Conservation (phyloP, 2,329 filamentous ascomycete genomes). For the Colletotrichum echinochloae region DNA sequence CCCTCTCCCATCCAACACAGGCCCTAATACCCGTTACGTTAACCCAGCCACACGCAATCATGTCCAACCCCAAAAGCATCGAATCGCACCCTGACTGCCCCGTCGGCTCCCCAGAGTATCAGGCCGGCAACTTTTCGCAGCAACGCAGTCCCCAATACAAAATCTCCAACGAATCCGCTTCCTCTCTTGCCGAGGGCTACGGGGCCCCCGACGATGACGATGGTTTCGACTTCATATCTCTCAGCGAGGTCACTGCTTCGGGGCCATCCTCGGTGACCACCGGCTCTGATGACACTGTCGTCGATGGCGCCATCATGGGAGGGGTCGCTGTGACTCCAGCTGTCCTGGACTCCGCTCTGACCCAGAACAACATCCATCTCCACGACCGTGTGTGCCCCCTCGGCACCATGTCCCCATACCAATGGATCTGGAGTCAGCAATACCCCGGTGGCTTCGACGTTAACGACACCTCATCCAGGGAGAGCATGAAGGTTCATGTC, state of each 20-base stretch:
- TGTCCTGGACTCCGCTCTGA: constrained; percentile 9
- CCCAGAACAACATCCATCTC: constrained; percentile 24
- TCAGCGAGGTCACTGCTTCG: not conserved
- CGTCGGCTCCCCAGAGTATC: not conserved
- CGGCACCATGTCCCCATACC: constrained; percentile 15
- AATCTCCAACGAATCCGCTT: constrained; percentile 22
- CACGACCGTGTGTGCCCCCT: constrained; percentile 18
- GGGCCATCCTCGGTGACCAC: constrained; percentile 12
- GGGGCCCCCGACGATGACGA: constrained; percentile 11
- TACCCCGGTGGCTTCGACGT: constrained; percentile 28
- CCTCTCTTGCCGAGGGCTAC: constrained; percentile 16
- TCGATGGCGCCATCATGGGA: not conserved
- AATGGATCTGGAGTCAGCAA: constrained; percentile 25
- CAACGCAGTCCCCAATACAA: constrained; percentile 30
- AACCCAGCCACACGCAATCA: not conserved
- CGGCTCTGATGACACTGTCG: constrained; percentile 24
- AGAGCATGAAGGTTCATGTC: constrained; percentile 30
- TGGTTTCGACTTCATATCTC: not conserved
- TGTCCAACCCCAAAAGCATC: constrained; percentile 17
- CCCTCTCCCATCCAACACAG: not conserved
- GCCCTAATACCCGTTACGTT: not conserved
- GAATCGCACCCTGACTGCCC: not conserved
- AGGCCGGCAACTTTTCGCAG: constrained; percentile 15
- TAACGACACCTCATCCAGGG: constrained; percentile 33
- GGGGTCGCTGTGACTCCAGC: not conserved